A percentile compares a stretch with the other conserved stretches of the same genome.
Conservation (phyloP, 1,139 yeast genomes). For the Protomyces arabidopsidicola region DNA sequence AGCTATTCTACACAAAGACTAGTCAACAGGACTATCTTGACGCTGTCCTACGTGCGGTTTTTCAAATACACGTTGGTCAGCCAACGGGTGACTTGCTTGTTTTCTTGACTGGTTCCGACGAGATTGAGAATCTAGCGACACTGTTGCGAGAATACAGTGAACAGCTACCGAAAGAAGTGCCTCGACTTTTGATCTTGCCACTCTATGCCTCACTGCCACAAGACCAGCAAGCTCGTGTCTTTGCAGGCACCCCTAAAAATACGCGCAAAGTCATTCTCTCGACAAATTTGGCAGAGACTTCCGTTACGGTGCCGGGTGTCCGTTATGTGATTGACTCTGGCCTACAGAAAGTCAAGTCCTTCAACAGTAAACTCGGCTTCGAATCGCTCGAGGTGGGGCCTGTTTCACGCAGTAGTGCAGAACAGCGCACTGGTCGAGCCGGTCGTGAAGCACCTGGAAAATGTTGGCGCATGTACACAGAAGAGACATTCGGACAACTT, state of each 20-base stretch:
- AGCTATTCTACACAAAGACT: slow-evolving; percentile 56
- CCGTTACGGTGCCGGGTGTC: slow-evolving; percentile 94
- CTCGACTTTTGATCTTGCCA: slow-evolving; percentile 69
- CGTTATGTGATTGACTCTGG: slow-evolving; percentile 91
- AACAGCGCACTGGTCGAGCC: slow-evolving; percentile 96
- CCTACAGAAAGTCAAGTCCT: slow-evolving; percentile 72
- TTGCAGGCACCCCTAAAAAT: slow-evolving; percentile 54
- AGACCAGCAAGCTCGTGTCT: slow-evolving; percentile 70
- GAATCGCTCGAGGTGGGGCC: slow-evolving; percentile 89
- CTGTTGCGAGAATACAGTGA: slow-evolving; percentile 59
- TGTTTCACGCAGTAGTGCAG: slow-evolving; percentile 88
- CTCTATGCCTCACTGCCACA: slow-evolving; percentile 92
- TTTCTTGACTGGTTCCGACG: slow-evolving; percentile 94
- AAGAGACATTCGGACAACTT: slow-evolving; percentile 56
- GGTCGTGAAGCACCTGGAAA: slow-evolving; percentile 95
- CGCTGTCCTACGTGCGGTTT: slow-evolving; percentile 63
- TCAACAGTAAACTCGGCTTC: slow-evolving; percentile 44
- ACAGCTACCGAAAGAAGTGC: slow-evolving; percentile 36
- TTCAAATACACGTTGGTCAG: slow-evolving; percentile 75
- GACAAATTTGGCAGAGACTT: slow-evolving; percentile 95
- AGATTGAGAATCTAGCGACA: slow-evolving; percentile 78
- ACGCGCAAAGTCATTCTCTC: slow-evolving; percentile 82
- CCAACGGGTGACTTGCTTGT: slow-evolving; percentile 79
- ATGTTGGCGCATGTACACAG: slow-evolving; percentile 78
- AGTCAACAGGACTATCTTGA: slow-evolving; percentile 80